phyloP scores from a whole-genome alignment of 768 basidiomycete genomes.

The Termitomyces sp. region DNA sequence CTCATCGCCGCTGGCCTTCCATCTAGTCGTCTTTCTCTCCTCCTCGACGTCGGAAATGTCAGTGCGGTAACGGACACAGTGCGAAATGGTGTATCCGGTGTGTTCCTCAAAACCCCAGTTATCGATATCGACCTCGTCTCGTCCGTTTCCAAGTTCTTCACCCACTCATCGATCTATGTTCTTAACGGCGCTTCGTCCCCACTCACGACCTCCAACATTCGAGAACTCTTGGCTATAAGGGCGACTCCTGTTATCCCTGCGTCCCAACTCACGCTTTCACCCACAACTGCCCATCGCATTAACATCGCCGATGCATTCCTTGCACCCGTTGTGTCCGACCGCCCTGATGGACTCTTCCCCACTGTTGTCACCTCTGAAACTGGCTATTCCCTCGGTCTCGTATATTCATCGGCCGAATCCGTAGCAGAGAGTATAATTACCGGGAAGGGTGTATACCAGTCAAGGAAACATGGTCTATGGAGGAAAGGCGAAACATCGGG shows the following conservation, averaged over 20 bases:
- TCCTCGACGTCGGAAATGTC: conserved; percentile 68
- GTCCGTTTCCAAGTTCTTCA: conserved; percentile 72
- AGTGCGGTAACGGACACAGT: conserved; percentile 73
- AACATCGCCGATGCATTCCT: conserved; percentile 85
- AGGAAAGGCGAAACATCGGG: conserved; percentile 96
- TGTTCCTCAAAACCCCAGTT: conserved; percentile 70
- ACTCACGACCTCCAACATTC: conserved; percentile 56
- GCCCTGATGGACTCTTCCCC: conserved; percentile 88
- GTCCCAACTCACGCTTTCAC: conserved; percentile 56
- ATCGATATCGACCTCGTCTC: conserved; percentile 73
- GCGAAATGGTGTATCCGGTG: conserved; percentile 69
- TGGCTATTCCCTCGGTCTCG: conserved; percentile 81
- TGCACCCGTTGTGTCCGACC: conserved; percentile 76
- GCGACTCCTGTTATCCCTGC: conserved; percentile 70
- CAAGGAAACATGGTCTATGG: conserved; percentile 94
- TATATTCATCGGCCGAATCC: conserved; percentile 89
- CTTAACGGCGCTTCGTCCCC: conserved; percentile 41
- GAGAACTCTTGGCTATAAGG: conserved; percentile 51
- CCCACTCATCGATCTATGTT: conserved; percentile 58
- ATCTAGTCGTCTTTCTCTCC: conserved; percentile 65
- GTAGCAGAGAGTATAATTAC: conserved; percentile 82
- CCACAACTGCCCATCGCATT: conserved; percentile 52
- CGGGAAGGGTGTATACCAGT: conserved; percentile 93
- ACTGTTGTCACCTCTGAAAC: conserved; percentile 84
- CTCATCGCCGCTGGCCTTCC: conserved; percentile 61